Conservation (phyloP, 1,284 basidiomycete species). For the Xerocomus nothofagi region DNA sequence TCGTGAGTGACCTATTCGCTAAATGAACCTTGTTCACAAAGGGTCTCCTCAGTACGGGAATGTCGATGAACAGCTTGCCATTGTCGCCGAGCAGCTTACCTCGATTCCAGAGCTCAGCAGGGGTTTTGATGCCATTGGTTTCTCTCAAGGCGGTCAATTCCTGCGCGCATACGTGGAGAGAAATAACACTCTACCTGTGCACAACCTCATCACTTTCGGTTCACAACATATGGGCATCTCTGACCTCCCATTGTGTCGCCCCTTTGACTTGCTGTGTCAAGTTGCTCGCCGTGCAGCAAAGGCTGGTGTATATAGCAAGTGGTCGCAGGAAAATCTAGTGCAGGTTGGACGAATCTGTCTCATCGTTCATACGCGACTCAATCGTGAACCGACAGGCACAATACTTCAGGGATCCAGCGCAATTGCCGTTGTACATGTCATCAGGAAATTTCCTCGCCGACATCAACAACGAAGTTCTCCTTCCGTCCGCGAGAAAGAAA, state of each 20-base stretch:
- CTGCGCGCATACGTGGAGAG: constrained; percentile 87
- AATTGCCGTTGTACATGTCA: constrained; percentile 68
- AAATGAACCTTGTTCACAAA: neutral
- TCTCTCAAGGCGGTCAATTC: constrained; percentile 94
- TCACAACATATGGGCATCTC: constrained; percentile 85
- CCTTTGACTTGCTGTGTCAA: constrained; percentile 75
- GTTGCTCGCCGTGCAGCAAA: constrained; percentile 72
- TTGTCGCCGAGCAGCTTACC: constrained; percentile 68
- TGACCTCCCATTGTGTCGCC: constrained; percentile 72
- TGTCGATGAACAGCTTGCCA: constrained; percentile 68
- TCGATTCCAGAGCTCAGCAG: constrained; percentile 65
- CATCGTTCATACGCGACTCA: constrained; percentile 3
- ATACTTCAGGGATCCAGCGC: constrained; percentile 88
- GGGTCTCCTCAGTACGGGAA: constrained; percentile 67
- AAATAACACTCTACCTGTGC: constrained; percentile 74
- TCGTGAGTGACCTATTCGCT: constrained; percentile 53
- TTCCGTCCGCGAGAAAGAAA: constrained; percentile 45
- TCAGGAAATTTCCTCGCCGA: constrained; percentile 70
- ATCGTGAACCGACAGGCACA: constrained; percentile 65
- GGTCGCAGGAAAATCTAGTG: constrained; percentile 81
- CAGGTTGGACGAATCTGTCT: constrained; percentile 49
- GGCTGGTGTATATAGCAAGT: constrained; percentile 77
- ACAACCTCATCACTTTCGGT: constrained; percentile 89
- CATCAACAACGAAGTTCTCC: constrained; percentile 71
- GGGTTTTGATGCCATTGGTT: constrained; percentile 91